Conservation (phyloP, 495 filamentous ascomycete species). For the Darksidea phi region DNA sequence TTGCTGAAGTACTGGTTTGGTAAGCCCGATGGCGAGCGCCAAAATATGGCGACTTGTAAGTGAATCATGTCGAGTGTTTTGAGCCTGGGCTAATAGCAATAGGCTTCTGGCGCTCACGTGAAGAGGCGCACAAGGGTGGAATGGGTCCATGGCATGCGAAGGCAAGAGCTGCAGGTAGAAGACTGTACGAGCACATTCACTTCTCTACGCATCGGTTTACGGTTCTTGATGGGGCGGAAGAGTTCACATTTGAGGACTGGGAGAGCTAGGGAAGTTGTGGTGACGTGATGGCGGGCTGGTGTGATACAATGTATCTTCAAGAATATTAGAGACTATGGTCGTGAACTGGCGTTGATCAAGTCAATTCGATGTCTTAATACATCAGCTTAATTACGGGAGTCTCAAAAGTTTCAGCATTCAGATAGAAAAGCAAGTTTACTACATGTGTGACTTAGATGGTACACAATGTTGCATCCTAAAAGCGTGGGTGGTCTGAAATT, state of each 20-base stretch:
- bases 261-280: background rate
- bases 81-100: background rate
- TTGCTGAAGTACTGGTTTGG: conserved; percentile 63
- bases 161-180: conserved; percentile 37
- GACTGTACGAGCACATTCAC: conserved; percentile 37
- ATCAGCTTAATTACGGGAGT: too few relatives aligned
- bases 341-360: too few relatives aligned
- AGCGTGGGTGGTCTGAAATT: too few relatives aligned
- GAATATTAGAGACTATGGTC: too few relatives aligned
- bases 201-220: conserved; percentile 41
- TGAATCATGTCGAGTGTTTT: background rate
- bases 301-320: too few relatives aligned
- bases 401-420: too few relatives aligned
- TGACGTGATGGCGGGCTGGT: too few relatives aligned
- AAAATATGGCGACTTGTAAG: conserved; percentile 45
- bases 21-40: conserved; percentile 26
- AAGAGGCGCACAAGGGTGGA: conserved; percentile 24
- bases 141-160: conserved; percentile 40
- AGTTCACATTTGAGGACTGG: conserved; percentile 35
- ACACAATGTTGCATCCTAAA: too few relatives aligned
- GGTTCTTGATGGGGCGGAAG: conserved; percentile 31
- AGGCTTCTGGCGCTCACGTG: conserved; percentile 2
- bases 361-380: too few relatives aligned
- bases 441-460: too few relatives aligned
- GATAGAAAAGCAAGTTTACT: too few relatives aligned